A percentile compares a stretch with the other conserved stretches of the same genome.
These are phyloP conservation scores for Rhizopogon sp. DNA, from an alignment of 768 basidiomycete species.

Conservation along the genomic window DNA sequence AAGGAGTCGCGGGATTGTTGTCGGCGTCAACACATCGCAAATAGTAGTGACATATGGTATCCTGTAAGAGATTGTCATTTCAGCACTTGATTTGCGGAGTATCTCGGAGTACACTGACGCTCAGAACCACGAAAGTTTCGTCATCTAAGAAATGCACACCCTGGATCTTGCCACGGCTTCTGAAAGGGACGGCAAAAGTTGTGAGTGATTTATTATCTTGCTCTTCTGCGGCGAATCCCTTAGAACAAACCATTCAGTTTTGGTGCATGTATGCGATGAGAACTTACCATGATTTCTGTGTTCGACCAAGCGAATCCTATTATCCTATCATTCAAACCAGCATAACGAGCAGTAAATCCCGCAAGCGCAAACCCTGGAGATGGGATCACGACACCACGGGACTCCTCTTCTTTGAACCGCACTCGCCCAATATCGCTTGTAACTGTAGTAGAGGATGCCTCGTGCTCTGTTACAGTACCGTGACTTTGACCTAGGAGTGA, in stretches of 20 bases:
- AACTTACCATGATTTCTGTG: slow-evolving; percentile 21
- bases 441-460: slow-evolving; percentile 21
- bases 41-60: background rate
- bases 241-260: background rate
- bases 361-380: slow-evolving; percentile 6
- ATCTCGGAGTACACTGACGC: slow-evolving; percentile 12
- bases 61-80: background rate
- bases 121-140: slow-evolving; percentile 18
- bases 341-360: slow-evolving; percentile 18
- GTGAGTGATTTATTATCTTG: background rate
- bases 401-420: slow-evolving; percentile 19
- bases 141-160: slow-evolving; percentile 17
- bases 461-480: slow-evolving; percentile 13
- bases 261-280: background rate
- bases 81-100: background rate
- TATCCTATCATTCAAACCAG: slow-evolving; percentile 21
- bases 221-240: slow-evolving; percentile 19
- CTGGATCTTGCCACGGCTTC: slow-evolving; percentile 15
- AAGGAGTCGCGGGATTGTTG: background rate
- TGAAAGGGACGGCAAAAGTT: slow-evolving; percentile 13
- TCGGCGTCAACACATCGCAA: background rate
- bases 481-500: slow-evolving; percentile 12
- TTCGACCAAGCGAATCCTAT: slow-evolving; percentile 46
- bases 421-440: slow-evolving; percentile 15
- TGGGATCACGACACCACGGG: slow-evolving; percentile 12